Evolutionary conservation across 2,329 filamentous ascomycete species (phyloP).

Genomic region (Grosmannia huntii): DNA sequence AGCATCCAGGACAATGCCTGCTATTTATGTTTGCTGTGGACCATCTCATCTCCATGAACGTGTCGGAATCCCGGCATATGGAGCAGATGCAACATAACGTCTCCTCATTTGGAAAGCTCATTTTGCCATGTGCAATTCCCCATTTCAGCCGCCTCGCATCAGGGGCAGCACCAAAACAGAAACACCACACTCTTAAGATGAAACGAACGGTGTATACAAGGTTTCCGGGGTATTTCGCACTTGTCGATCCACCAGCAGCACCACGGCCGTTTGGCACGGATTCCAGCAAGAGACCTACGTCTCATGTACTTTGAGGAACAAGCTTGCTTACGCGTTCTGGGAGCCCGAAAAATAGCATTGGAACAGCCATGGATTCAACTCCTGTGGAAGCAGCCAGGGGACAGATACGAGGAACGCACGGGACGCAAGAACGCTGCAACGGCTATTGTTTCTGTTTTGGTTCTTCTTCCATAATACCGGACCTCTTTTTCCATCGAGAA

Average conservation of each 20-base stretch:
- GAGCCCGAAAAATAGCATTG: background rate
- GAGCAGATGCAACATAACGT: background rate
- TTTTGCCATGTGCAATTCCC: background rate
- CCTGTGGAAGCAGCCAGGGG: background rate
- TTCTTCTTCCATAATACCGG: background rate
- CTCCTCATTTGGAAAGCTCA: background rate
- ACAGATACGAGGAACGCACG: background rate
- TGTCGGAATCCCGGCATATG: background rate
- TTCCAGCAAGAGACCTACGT: background rate
- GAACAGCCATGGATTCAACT: background rate
- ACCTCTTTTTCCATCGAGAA: background rate
- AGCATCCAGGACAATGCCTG: background rate
- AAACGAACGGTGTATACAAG: background rate
- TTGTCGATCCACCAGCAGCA: background rate
- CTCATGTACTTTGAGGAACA: background rate
- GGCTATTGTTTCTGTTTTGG: background rate
- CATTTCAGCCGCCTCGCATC: background rate
- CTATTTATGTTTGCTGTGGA: background rate
- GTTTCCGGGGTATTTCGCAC: background rate
- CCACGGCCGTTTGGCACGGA: background rate
- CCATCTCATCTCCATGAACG: background rate
- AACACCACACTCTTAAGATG: background rate
- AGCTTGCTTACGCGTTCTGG: too few relatives aligned
- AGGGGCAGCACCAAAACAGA: background rate
- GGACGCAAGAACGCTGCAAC: background rate